Evolutionary conservation across 768 basidiomycete genomes (phyloP), one percentile per base, ranked within the genome.

Genomic region (Pleurotus tuoliensis): DNA sequence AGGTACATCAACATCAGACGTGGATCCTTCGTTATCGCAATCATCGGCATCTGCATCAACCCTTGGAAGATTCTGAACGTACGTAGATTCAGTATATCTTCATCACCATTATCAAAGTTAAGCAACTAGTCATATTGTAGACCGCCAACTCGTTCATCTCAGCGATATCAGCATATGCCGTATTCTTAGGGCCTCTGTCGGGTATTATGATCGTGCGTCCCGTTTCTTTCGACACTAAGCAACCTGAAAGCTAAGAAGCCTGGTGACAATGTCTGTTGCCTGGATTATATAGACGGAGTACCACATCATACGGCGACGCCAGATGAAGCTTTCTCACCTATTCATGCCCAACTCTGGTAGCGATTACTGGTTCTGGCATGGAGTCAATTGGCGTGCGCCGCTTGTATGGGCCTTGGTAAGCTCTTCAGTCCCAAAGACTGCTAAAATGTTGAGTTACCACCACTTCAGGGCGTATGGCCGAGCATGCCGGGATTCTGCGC

Each of bases 11-110:
- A 66, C 50, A 71, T 71, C 43, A 63, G 69, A 30, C 58, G 69
- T n/a, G 68, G 69, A 2, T 67, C 68, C 0, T 67, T 67, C 48
- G 61, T 71, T n/a, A 63, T 71, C 37, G 67, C 64, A 0, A 54
- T 66, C 20, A 63, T 67, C 24, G 68, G 65, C 4, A 66, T 68
- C 3, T 65, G 64, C 20, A 69, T 69, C 45, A 66, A 71, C 34
- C 67, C 66, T n/a, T 71, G 69, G 69, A 67, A 60, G 48, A 65
- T 69, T 9, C 56, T 69, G 34, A 68, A 71, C 48, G 68, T 69
- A 41, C 27, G 22, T 24, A 12, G 12, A 18, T 20, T 34, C 37
- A 18, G 20, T 20, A 20, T 20, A 15, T 8, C 15, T 3, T 50
- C 47, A 18, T 38, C 11, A 6, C n/a, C 47, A 12, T 34, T 25